Percentiles rank a stretch among this genome's conserved stretches.
These are phyloP conservation scores for Acanthamoeba lenticulata DNA, from an alignment of 208 protist species.

Conservation along the genomic window DNA sequence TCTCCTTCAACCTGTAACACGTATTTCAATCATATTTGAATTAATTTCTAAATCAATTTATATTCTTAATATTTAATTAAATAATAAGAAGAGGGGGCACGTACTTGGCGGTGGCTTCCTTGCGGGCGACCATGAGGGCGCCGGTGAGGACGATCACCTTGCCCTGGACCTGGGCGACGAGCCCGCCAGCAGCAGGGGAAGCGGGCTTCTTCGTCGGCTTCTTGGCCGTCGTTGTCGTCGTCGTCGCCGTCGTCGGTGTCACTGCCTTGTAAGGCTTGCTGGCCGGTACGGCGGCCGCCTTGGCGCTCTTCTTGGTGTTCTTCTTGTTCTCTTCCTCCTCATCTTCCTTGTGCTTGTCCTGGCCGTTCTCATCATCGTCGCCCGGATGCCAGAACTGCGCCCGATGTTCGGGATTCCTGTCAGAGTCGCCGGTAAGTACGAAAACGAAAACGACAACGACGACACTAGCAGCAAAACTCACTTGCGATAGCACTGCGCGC, in stretches of 20 bases:
- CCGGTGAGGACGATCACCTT: constrained; percentile 35
- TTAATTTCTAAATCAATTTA: neutral
- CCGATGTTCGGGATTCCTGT: neutral
- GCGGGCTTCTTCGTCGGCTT: neutral
- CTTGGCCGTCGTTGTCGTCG: neutral
- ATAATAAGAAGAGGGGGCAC: neutral
- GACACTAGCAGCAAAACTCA: neutral
- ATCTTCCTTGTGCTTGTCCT: neutral
- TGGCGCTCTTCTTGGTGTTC: neutral
- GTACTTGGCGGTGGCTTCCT: constrained; percentile 53
- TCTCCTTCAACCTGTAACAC: neutral
- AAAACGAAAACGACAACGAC: neutral
- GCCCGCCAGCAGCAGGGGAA: neutral
- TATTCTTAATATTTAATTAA: neutral
- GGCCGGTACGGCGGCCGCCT: neutral
- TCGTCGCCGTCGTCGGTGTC: neutral
- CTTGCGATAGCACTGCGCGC: neutral
- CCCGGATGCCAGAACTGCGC: neutral
- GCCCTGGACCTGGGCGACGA: neutral
- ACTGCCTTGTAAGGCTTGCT: neutral
- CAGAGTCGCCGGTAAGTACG: neutral
- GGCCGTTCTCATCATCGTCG: neutral
- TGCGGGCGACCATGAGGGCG: constrained; percentile 15
- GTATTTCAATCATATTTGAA: neutral
- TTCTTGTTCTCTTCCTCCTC: neutral